Percentiles rank a stretch among this genome's conserved stretches.
Conservation (phyloP, 148 eudicot genomes). For the Silene latifolia region DNA sequence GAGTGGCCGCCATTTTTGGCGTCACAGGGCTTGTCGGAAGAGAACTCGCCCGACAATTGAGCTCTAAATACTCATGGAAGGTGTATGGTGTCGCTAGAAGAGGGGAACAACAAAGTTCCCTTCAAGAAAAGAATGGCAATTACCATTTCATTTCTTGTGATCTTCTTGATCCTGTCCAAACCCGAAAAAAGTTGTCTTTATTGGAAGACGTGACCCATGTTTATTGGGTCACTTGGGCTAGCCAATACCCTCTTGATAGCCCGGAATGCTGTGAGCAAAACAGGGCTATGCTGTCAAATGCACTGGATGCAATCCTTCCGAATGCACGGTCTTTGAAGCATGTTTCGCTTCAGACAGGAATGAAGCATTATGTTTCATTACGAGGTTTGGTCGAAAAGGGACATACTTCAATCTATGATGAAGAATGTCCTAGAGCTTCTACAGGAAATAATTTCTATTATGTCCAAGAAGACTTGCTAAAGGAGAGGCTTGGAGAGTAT, state of each 20-base stretch:
- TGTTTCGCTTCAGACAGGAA: conserved; percentile 77
- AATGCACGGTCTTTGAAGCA: conserved; percentile 41
- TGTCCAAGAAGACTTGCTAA: conserved; percentile 66
- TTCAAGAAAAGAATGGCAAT: conserved; percentile 24
- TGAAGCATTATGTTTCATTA: conserved; percentile 70
- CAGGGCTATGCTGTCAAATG: conserved; percentile 69
- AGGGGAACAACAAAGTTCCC: conserved; percentile 23
- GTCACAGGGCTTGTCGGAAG: conserved; percentile 84
- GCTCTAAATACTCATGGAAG: conserved; percentile 53
- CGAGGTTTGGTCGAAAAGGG: conserved; percentile 8
- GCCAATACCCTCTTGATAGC: conserved; percentile 58
- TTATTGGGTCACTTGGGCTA: conserved; percentile 93
- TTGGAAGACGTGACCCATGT: conserved; percentile 69
- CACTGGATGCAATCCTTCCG: conserved; percentile 58
- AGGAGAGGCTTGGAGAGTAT: conserved; percentile 39
- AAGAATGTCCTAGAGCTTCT: conserved; percentile 56
- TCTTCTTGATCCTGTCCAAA: conserved; percentile 48
- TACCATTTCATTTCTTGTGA: conserved; percentile 73
- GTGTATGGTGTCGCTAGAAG: conserved; percentile 80
- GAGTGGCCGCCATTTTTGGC: conserved; percentile 77
- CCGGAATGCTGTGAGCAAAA: conserved; percentile 70
- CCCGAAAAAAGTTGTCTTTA: conserved; percentile 43
- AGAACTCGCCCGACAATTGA: conserved; percentile 55
- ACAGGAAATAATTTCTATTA: conserved; percentile 61
- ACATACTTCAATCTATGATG: conserved; percentile 30